A percentile compares a stretch with the other conserved stretches of the same genome.
Conservation (phyloP, 2,329 filamentous ascomycete genomes). For the Rhynchosporium graminicola region DNA sequence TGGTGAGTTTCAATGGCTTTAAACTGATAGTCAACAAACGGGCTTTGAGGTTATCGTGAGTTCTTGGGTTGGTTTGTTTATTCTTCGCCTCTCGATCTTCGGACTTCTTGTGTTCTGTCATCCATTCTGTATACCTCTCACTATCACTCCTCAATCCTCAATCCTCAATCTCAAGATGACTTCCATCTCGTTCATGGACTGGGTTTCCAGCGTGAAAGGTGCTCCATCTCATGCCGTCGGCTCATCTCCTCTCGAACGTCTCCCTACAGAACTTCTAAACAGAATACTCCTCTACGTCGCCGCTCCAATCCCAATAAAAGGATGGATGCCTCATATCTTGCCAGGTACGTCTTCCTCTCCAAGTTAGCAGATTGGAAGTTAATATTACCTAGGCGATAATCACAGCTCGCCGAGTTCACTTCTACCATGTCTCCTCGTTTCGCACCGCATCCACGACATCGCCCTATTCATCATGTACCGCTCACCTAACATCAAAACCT, state of each 20-base stretch:
- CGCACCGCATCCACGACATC: slow-evolving; percentile 9
- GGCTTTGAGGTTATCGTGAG: neutral
- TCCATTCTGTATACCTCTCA: neutral
- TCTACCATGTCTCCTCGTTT: slow-evolving; percentile 11
- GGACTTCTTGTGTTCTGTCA: neutral
- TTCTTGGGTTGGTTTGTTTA: neutral
- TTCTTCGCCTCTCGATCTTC: neutral
- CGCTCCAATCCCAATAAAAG: slow-evolving; percentile 1
- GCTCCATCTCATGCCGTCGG: slow-evolving; percentile 5
- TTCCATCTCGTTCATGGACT: slow-evolving; percentile 15
- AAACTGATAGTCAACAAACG: neutral
- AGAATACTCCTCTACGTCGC: slow-evolving; percentile 14
- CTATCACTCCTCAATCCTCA: neutral
- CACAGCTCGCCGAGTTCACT: slow-evolving; percentile 1
- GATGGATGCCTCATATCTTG: slow-evolving; percentile 14
- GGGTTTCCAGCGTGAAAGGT: slow-evolving; percentile 9
- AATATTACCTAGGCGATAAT: neutral
- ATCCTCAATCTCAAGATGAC: slow-evolving; percentile 10
- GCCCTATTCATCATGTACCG: slow-evolving; percentile 15
- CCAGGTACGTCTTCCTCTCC: slow-evolving; percentile 9
- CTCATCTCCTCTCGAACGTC: slow-evolving; percentile 19
- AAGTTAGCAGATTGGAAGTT: neutral
- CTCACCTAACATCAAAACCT: slow-evolving; percentile 6
- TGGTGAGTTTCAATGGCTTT: neutral
- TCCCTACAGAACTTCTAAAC: slow-evolving; percentile 20